Percentiles rank a stretch among this genome's conserved stretches.
These are phyloP conservation scores for Russula sp. DNA, from an alignment of 768 basidiomycete genomes.

Conservation along the genomic window DNA sequence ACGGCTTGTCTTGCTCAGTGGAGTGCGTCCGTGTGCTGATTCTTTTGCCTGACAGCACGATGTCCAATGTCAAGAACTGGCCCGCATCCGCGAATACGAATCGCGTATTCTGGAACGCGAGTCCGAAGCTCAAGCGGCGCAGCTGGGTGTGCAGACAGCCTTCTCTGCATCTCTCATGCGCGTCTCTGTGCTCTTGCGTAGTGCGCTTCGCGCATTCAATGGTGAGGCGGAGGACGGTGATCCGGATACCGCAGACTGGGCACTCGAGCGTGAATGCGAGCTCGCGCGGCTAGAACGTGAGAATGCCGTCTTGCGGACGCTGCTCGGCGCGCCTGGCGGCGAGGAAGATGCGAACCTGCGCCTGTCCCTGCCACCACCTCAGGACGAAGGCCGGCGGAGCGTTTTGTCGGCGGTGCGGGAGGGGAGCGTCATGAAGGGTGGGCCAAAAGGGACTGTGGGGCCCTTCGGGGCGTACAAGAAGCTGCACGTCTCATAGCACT, in stretches of 20 bases:
- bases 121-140: slow-evolving; percentile 52
- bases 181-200: slow-evolving; percentile 61
- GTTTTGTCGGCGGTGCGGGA: slow-evolving; percentile 15
- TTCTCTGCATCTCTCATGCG: slow-evolving; percentile 63
- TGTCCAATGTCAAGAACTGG: slow-evolving; percentile 86
- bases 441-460: slow-evolving; percentile 23
- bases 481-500: slow-evolving; percentile 8
- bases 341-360: slow-evolving; percentile 12
- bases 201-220: slow-evolving; percentile 56
- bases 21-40: background rate
- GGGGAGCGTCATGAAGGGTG: slow-evolving; percentile 11
- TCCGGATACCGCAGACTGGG: slow-evolving; percentile 50
- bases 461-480: slow-evolving; percentile 22
- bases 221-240: slow-evolving; percentile 46
- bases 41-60: slow-evolving; percentile 54
- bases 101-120: slow-evolving; percentile 70
- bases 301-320: slow-evolving; percentile 69
- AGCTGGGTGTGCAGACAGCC: slow-evolving; percentile 54
- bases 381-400: slow-evolving; percentile 20
- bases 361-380: background rate
- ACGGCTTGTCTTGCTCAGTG: background rate
- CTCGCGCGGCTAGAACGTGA: slow-evolving; percentile 80
- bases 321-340: slow-evolving; percentile 48
- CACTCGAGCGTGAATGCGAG: slow-evolving; percentile 87
- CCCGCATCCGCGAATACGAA: slow-evolving; percentile 87